A percentile compares a stretch with the other conserved stretches of the same genome.
phyloP scores from a whole-genome alignment of 495 filamentous ascomycete species.

The Parathielavia appendiculata region DNA sequence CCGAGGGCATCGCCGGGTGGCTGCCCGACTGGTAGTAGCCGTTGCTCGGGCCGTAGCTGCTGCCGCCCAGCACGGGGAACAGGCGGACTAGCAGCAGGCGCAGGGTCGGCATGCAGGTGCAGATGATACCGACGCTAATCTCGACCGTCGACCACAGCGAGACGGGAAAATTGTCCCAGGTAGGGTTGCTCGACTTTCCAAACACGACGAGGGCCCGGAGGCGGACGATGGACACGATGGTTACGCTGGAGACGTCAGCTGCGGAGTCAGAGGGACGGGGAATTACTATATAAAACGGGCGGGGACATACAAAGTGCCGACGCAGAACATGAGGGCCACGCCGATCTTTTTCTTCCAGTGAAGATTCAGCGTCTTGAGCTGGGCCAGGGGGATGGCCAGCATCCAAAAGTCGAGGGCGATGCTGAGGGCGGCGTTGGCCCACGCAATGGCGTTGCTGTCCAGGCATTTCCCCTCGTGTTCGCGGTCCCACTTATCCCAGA shows the following conservation, averaged over 20 bases:
- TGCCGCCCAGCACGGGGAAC: constrained; percentile 18
- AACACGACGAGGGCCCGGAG: constrained; percentile 10
- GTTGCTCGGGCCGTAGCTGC: constrained; percentile 1
- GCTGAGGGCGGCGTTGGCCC: constrained; percentile 14
- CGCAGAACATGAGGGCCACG: constrained; percentile 34
- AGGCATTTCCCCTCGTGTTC: constrained; percentile 23
- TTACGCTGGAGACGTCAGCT: constrained; percentile 10
- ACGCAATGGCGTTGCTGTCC: constrained; percentile 28
- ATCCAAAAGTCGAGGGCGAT: constrained; percentile 19
- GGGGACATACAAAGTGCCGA: constrained; percentile 35
- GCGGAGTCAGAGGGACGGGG: too few relatives aligned
- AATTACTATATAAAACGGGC: too few relatives aligned
- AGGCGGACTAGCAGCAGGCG: constrained; percentile 23
- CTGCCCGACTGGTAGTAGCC: neutral
- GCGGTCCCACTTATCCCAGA: constrained; percentile 27
- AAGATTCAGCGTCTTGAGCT: constrained; percentile 30
- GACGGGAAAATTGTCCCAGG: constrained; percentile 17
- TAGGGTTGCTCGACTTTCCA: constrained; percentile 7
- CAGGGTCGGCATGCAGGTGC: constrained; percentile 30
- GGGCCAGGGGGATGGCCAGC: constrained; percentile 14
- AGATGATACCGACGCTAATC: constrained; percentile 26
- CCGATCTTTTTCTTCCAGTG: constrained; percentile 35
- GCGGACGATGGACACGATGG: constrained; percentile 17
- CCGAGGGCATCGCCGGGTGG: neutral
- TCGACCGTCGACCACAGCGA: constrained; percentile 31